These are phyloP conservation scores for Thalassiosira profunda DNA, from an alignment of 108 stramenopile species.

Conservation along the genomic window DNA sequence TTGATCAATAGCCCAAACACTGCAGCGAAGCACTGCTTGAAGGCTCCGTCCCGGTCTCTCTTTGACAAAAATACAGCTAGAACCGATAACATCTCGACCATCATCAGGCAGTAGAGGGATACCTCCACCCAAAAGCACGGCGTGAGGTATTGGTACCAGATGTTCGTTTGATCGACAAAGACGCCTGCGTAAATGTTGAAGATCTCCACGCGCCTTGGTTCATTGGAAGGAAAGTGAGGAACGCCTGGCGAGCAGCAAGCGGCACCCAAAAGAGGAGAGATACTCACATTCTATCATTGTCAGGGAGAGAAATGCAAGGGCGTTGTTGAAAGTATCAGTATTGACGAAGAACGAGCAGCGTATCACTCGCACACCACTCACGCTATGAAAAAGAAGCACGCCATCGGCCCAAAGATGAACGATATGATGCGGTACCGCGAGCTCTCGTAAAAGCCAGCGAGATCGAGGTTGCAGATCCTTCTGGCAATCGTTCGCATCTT, in stretches of 20 bases:
- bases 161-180: constrained; percentile 18
- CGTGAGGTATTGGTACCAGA: constrained; percentile 8
- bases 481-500: background rate
- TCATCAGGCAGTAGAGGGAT: constrained; percentile 43
- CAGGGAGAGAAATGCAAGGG: background rate
- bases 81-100: constrained; percentile 41
- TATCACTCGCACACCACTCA: constrained; percentile 7
- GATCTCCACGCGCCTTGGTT: constrained; percentile 40
- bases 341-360: background rate
- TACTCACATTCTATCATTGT: constrained; percentile 19
- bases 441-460: constrained; percentile 20
- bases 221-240: background rate
- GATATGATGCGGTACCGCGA: constrained; percentile 26
- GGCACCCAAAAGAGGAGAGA: background rate
- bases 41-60: background rate
- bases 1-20: constrained; percentile 59
- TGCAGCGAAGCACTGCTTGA: constrained; percentile 31
- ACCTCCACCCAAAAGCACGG: constrained; percentile 67
- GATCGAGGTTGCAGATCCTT: constrained; percentile 20
- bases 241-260: background rate
- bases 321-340: background rate
- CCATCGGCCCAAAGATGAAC: constrained; percentile 40
- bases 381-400: constrained; percentile 27
- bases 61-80: constrained; percentile 15
- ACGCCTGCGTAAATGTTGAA: constrained; percentile 29